phyloP scores from a whole-genome alignment of 1,284 basidiomycete genomes.

The Pseudozyma flocculosa region DNA sequence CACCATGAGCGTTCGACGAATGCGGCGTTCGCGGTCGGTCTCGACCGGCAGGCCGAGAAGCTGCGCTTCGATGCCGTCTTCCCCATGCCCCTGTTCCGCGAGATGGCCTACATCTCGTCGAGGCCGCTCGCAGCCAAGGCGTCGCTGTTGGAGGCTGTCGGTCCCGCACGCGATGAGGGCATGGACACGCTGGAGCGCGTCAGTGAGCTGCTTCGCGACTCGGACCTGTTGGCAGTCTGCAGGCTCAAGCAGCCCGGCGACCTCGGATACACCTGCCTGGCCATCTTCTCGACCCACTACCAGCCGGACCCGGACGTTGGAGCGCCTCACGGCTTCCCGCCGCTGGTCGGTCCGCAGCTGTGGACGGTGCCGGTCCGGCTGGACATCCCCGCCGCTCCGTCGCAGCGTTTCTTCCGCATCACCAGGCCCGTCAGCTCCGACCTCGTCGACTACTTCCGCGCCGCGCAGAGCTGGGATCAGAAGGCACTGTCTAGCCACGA shows the following conservation, averaged over 20 bases:
- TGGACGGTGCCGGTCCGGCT: slow-evolving; percentile 19
- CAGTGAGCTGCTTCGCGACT: slow-evolving; percentile 13
- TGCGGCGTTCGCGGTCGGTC: slow-evolving; percentile 7
- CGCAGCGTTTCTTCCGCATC: slow-evolving; percentile 5
- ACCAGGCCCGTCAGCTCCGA: slow-evolving; percentile 8
- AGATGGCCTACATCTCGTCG: slow-evolving; percentile 5
- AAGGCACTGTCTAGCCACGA: slow-evolving; percentile 9
- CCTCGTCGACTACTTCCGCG: slow-evolving; percentile 1
- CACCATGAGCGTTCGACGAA: slow-evolving; percentile 3
- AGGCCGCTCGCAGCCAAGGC: slow-evolving; percentile 4
- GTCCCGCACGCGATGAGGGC: slow-evolving; percentile 1
- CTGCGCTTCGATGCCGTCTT: slow-evolving; percentile 15
- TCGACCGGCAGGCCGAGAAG: slow-evolving; percentile 2
- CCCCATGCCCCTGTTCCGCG: slow-evolving; percentile 20
- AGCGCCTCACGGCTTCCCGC: too few species aligned
- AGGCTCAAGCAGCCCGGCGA: not conserved
- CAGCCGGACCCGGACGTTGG: slow-evolving; percentile 2
- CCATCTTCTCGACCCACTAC: slow-evolving; percentile 24
- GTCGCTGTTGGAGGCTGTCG: slow-evolving; percentile 13
- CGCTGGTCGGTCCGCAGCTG: not conserved
- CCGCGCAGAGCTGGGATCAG: not conserved
- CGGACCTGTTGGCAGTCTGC: slow-evolving; percentile 10
- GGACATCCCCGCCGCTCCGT: slow-evolving; percentile 7
- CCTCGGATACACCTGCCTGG: slow-evolving; percentile 8
- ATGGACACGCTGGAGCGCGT: slow-evolving; percentile 13